phyloP scores from a whole-genome alignment of 805 yeast genomes.

The Lachancea thermotolerans region DNA sequence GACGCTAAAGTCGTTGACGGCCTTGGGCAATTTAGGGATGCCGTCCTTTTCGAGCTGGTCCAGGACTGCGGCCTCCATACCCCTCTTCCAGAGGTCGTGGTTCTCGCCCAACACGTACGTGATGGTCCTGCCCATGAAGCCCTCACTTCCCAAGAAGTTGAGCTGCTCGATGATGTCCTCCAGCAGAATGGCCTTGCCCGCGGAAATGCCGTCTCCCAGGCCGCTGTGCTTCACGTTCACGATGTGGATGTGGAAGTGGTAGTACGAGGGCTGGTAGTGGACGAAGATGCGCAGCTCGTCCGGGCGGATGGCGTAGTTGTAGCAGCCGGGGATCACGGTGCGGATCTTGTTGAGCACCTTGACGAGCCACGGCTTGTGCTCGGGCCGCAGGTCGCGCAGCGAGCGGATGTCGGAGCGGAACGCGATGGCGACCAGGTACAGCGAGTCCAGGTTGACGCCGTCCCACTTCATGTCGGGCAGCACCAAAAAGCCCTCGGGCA shows the following conservation, averaged over 20 bases:
- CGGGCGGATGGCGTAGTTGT: constrained; percentile 35
- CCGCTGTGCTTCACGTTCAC: constrained; percentile 70
- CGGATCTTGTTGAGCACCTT: constrained; percentile 40
- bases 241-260: constrained; percentile 90
- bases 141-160: constrained; percentile 44
- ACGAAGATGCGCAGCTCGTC: constrained; percentile 70
- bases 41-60: constrained; percentile 25
- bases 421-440: constrained; percentile 75
- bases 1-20: constrained; percentile 7
- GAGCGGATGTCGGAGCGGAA: constrained; percentile 62
- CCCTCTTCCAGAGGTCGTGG: constrained; percentile 62
- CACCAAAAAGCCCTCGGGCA: constrained; percentile 55
- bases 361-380: constrained; percentile 55
- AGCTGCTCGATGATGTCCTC: constrained; percentile 78
- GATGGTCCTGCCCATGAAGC: constrained; percentile 51
- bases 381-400: constrained; percentile 60
- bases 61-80: constrained; percentile 24
- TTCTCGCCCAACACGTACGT: constrained; percentile 68
- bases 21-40: constrained; percentile 17
- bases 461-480: constrained; percentile 99
- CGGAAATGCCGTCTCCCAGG: constrained; percentile 55
- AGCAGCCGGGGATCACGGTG: constrained; percentile 41
- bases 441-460: constrained; percentile 53
- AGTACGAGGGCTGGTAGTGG: constrained; percentile 94
- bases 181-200: constrained; percentile 75